Conservation (phyloP, 768 basidiomycete genomes). For the Clitopilus passeckerianus region DNA sequence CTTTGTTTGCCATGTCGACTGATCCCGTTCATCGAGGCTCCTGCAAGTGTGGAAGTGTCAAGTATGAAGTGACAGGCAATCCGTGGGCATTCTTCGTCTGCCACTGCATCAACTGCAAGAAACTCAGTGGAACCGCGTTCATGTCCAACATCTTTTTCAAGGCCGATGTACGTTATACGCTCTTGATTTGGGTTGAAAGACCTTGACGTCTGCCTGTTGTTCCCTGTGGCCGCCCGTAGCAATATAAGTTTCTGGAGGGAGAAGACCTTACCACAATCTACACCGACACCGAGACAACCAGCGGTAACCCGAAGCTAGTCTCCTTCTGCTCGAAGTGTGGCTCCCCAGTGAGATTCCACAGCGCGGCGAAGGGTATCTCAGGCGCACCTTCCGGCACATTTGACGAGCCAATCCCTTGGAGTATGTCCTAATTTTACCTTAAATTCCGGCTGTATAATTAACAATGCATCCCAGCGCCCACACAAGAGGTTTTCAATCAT, state of each 20-base stretch:
- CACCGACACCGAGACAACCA: not conserved
- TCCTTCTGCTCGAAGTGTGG: constrained; percentile 4
- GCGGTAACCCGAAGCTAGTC: not conserved
- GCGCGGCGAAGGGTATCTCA: not conserved
- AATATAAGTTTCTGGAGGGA: not conserved
- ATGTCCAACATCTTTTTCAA: constrained; percentile 20
- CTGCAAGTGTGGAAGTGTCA: not conserved
- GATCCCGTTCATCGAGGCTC: not conserved
- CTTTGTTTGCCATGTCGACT: not conserved
- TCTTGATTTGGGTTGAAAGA: not conserved
- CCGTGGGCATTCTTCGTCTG: not conserved
- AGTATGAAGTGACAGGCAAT: not conserved
- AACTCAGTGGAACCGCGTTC: constrained; percentile 19
- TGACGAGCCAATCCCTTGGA: not conserved
- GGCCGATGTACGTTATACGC: constrained; percentile 10
- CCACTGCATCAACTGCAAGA: constrained; percentile 11
- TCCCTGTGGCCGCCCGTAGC: not conserved
- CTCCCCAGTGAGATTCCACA: not conserved
- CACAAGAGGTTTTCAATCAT: not conserved
- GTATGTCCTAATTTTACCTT: not conserved
- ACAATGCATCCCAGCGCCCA: not conserved
- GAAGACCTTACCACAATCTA: not conserved
- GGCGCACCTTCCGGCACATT: not conserved
- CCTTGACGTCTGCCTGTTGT: not conserved
- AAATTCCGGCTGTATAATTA: not conserved